phyloP scores from a whole-genome alignment of 495 filamentous ascomycete genomes.

The Neurospora sp. region DNA sequence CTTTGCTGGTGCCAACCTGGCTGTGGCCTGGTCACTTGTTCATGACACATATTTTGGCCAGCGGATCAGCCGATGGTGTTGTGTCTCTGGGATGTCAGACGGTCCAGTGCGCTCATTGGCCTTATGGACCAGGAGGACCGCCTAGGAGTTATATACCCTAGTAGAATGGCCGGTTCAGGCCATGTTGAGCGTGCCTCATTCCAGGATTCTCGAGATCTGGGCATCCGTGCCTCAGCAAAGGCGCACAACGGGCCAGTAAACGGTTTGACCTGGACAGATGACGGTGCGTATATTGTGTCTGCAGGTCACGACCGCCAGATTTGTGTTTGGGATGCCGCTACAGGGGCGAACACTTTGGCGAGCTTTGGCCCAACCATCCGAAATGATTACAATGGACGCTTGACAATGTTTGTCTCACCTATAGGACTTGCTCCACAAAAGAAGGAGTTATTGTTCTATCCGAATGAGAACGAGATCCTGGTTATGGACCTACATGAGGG shows the following conservation, averaged over 20 bases:
- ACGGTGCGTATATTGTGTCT: constrained; percentile 59
- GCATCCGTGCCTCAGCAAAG: constrained; percentile 37
- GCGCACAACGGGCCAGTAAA: constrained; percentile 75
- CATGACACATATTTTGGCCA: constrained; percentile 67
- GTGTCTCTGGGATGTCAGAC: constrained; percentile 76
- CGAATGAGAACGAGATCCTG: constrained; percentile 69
- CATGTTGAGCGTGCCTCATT: constrained; percentile 30
- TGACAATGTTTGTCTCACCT: constrained; percentile 53
- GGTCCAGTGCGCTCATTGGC: constrained; percentile 58
- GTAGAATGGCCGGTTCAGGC: constrained; percentile 22
- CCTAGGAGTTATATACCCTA: constrained; percentile 38
- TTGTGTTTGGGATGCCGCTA: constrained; percentile 70
- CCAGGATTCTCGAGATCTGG: constrained; percentile 33
- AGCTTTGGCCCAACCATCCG: constrained; percentile 70
- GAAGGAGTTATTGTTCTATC: constrained; percentile 25
- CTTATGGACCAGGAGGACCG: constrained; percentile 73
- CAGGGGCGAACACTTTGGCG: constrained; percentile 71
- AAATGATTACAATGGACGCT: constrained; percentile 40
- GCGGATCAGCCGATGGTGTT: constrained; percentile 65
- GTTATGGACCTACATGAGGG: constrained; percentile 68
- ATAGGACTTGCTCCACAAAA: constrained; percentile 43
- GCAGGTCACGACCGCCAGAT: constrained; percentile 73
- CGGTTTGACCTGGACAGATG: constrained; percentile 59
- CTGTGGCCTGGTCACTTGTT: constrained; percentile 69
- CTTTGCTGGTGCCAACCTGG: constrained; percentile 56